phyloP scores from a whole-genome alignment of 192 early-diverging fungal genomes.

The Coemansia sp. region DNA sequence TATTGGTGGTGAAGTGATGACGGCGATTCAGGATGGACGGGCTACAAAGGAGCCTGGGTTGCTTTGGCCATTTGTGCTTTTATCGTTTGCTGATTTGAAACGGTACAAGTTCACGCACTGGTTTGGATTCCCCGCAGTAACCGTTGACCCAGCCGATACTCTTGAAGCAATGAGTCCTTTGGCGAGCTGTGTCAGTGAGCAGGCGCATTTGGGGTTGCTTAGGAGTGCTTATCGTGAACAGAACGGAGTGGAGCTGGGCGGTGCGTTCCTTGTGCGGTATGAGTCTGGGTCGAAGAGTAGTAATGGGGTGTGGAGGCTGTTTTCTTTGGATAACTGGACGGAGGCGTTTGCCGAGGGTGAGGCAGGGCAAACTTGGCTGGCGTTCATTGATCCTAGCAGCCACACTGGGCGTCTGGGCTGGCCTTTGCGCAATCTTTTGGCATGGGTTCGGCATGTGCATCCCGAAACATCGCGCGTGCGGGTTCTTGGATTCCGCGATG shows the following conservation, averaged over 20 bases:
- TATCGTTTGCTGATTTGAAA: conserved; percentile 97
- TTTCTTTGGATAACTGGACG: conserved; percentile 29
- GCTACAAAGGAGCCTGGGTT: conserved; percentile 60
- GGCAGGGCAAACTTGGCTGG: conserved; percentile 48
- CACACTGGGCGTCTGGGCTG: conserved; percentile 78
- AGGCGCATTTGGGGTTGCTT: conserved; percentile 2
- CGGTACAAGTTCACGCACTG: conserved; percentile 93
- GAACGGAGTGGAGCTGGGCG: neutral
- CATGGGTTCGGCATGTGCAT: conserved; percentile 44
- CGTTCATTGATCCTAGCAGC: conserved; percentile 84
- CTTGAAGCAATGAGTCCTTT: conserved; percentile 10
- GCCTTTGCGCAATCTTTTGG: conserved; percentile 88
- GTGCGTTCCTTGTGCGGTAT: conserved; percentile 29
- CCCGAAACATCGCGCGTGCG: conserved; percentile 4
- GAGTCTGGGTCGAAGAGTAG: neutral
- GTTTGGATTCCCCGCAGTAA: conserved; percentile 89
- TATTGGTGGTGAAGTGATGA: conserved; percentile 54
- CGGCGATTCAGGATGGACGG: conserved; percentile 62
- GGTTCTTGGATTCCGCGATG: conserved; percentile 44
- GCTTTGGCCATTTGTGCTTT: conserved; percentile 68
- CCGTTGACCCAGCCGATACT: conserved; percentile 58
- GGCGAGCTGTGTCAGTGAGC: conserved; percentile 3
- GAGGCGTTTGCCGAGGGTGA: conserved; percentile 1
- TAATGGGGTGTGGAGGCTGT: conserved; percentile 17
- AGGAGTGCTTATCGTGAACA: conserved; percentile 13